Conservation (phyloP, 2,329 filamentous ascomycete genomes). For the Verticillium nubilum region DNA sequence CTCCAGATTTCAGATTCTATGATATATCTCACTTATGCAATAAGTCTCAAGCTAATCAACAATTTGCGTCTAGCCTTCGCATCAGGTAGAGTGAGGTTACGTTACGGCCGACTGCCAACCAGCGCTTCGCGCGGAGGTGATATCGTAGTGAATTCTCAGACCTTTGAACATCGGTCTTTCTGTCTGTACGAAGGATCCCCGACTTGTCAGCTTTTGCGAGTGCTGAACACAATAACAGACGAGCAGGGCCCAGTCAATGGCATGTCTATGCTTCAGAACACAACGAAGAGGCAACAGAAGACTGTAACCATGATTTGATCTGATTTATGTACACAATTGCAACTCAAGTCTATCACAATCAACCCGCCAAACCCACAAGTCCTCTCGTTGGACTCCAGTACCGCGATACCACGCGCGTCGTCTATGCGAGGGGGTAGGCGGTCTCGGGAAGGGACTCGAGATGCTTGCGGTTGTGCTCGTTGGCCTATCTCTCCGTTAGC, state of each 20-base stretch:
- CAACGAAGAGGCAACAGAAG: background rate
- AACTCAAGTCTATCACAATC: constrained; percentile 1
- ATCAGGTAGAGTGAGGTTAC: no score
- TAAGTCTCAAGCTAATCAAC: no score
- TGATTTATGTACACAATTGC: constrained; percentile 12
- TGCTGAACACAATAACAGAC: no score
- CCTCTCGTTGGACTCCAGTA: background rate
- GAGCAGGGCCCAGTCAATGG: background rate
- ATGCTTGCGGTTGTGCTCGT: constrained; percentile 81
- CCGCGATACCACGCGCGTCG: constrained; percentile 12
- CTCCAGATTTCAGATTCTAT: no score
- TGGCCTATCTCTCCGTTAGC: constrained; percentile 52
- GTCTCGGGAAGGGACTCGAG: constrained; percentile 77
- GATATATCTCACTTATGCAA: no score
- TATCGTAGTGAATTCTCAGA: no score
- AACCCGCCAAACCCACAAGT: background rate
- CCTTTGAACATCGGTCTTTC: no score
- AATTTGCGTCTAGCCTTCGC: no score
- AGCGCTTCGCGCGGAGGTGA: no score
- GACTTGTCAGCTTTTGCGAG: no score
- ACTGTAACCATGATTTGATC: constrained; percentile 8
- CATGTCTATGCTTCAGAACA: background rate
- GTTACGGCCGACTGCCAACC: no score
- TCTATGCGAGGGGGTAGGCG: constrained; percentile 67
- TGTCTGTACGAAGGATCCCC: no score